A percentile compares a stretch with the other conserved stretches of the same genome.
These are phyloP conservation scores for Kuraishia piskuri DNA, from an alignment of 805 yeast species.

Conservation along the genomic window DNA sequence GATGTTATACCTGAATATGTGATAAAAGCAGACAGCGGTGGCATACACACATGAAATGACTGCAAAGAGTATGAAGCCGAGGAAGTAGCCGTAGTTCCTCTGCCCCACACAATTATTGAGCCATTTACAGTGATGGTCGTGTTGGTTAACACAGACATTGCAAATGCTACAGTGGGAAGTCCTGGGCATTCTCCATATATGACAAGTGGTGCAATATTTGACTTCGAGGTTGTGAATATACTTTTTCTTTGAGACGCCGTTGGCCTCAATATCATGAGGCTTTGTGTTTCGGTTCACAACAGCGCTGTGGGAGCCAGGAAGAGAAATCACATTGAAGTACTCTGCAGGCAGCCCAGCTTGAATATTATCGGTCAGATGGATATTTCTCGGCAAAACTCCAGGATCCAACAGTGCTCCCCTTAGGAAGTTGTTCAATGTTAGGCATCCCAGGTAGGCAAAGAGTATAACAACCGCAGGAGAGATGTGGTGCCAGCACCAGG, in stretches of 20 bases:
- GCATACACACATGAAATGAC: slow-evolving; percentile 21
- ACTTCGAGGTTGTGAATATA: slow-evolving; percentile 18
- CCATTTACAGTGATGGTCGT: slow-evolving; percentile 69
- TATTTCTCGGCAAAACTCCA: slow-evolving; percentile 59
- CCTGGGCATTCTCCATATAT: slow-evolving; percentile 71
- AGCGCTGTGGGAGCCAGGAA: slow-evolving; percentile 34
- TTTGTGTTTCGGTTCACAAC: slow-evolving; percentile 25
- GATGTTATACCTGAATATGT: slow-evolving; percentile 13
- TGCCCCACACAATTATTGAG: slow-evolving; percentile 72
- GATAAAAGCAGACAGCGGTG: slow-evolving; percentile 23
- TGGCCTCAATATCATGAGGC: slow-evolving; percentile 22
- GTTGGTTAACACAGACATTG: slow-evolving; percentile 45
- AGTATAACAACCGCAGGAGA: slow-evolving; percentile 49
- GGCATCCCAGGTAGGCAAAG: slow-evolving; percentile 50
- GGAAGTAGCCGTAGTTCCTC: slow-evolving; percentile 57
- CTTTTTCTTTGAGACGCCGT: slow-evolving; percentile 20
- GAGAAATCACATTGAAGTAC: slow-evolving; percentile 37
- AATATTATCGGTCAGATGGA: slow-evolving; percentile 41
- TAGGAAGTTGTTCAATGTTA: slow-evolving; percentile 38
- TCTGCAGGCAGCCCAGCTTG: slow-evolving; percentile 41
- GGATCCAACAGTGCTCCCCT: slow-evolving; percentile 58
- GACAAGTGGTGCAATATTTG: slow-evolving; percentile 50
- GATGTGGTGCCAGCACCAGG: slow-evolving; percentile 48
- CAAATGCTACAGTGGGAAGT: slow-evolving; percentile 70
- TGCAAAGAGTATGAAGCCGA: slow-evolving; percentile 36